These are phyloP conservation scores for Colletotrichum spaethianum DNA, from an alignment of 2,329 filamentous ascomycete species.

Conservation along the genomic window DNA sequence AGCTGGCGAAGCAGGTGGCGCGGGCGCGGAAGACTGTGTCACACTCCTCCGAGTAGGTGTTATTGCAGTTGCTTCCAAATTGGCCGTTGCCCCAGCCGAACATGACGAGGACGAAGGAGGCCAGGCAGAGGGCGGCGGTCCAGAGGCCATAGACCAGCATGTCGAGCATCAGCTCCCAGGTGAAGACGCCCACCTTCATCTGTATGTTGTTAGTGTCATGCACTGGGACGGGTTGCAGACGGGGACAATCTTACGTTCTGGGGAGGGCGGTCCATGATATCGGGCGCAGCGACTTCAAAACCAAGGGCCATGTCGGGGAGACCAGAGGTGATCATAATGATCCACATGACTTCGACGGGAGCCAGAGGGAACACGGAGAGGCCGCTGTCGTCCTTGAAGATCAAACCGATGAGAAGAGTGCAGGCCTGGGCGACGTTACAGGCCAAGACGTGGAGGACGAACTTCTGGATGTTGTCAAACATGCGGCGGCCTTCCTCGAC, in stretches of 20 bases:
- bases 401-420: slow-evolving; percentile 77
- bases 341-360: slow-evolving; percentile 83
- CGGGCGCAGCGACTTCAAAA: slow-evolving; percentile 77
- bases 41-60: slow-evolving; percentile 65
- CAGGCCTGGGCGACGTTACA: slow-evolving; percentile 80
- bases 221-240: slow-evolving; percentile 8
- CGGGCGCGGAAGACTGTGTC: slow-evolving; percentile 77
- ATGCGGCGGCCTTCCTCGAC: slow-evolving; percentile 80
- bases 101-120: slow-evolving; percentile 66
- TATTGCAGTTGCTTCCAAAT: slow-evolving; percentile 73
- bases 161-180: slow-evolving; percentile 74
- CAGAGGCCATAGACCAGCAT: slow-evolving; percentile 78
- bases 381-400: slow-evolving; percentile 74
- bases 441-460: slow-evolving; percentile 76
- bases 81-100: slow-evolving; percentile 66
- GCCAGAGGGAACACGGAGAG: slow-evolving; percentile 80
- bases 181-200: slow-evolving; percentile 72
- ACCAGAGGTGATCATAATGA: slow-evolving; percentile 83
- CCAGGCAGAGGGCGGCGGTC: slow-evolving; percentile 73
- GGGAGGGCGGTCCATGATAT: slow-evolving; percentile 79
- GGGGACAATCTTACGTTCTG: slow-evolving; percentile 65
- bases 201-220: slow-evolving; percentile 33
- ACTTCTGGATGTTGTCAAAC: slow-evolving; percentile 83
- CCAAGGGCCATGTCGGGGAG: slow-evolving; percentile 83
- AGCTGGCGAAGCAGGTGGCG: slow-evolving; percentile 78